A percentile compares a stretch with the other conserved stretches of the same genome.
Evolutionary conservation across 495 filamentous ascomycete species (phyloP).

Genomic region (Cercophora samala): DNA sequence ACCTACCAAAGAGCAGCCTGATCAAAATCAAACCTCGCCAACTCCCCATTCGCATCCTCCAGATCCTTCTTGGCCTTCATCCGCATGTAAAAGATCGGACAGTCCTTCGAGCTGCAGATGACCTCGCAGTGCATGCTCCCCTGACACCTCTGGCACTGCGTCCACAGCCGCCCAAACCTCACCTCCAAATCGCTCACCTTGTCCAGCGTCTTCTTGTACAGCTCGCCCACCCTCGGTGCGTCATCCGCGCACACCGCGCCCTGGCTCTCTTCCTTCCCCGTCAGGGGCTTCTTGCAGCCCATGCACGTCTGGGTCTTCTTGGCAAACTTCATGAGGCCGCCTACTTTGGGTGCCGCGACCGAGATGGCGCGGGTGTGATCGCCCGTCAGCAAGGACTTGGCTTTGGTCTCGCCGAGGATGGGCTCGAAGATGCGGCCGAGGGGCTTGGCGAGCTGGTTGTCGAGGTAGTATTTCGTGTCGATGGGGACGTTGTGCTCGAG

Average conservation of each 20-base stretch:
- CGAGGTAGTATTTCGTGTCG: constrained; percentile 98
- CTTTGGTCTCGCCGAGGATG: constrained; percentile 88
- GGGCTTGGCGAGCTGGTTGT: constrained; percentile 95
- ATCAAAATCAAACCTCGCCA: constrained; percentile 87
- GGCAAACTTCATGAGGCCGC: constrained; percentile 96
- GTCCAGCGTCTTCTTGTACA: constrained; percentile 86
- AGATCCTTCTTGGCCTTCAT: constrained; percentile 99
- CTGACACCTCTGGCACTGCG: constrained; percentile 97
- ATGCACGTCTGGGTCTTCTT: constrained; percentile 97
- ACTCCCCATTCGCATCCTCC: constrained; percentile 88
- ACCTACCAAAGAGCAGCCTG: constrained; percentile 47
- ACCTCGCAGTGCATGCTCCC: constrained; percentile 97
- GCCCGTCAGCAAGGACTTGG: constrained; percentile 73
- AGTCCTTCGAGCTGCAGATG: constrained; percentile 93
- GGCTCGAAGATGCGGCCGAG: constrained; percentile 95
- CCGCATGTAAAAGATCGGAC: constrained; percentile 99
- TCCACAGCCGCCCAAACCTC: constrained; percentile 90
- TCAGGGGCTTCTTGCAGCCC: constrained; percentile 95
- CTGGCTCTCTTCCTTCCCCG: constrained; percentile 68
- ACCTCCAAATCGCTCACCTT: constrained; percentile 91
- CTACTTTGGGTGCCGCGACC: constrained; percentile 82
- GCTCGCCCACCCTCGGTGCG: constrained; percentile 77
- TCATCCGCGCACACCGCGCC: constrained; percentile 89
- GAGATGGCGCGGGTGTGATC: constrained; percentile 91
- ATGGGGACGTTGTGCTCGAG: constrained; percentile 97